Evolutionary conservation across 2,329 filamentous ascomycete species (phyloP).

Genomic region (Trichoderma endophyticum): DNA sequence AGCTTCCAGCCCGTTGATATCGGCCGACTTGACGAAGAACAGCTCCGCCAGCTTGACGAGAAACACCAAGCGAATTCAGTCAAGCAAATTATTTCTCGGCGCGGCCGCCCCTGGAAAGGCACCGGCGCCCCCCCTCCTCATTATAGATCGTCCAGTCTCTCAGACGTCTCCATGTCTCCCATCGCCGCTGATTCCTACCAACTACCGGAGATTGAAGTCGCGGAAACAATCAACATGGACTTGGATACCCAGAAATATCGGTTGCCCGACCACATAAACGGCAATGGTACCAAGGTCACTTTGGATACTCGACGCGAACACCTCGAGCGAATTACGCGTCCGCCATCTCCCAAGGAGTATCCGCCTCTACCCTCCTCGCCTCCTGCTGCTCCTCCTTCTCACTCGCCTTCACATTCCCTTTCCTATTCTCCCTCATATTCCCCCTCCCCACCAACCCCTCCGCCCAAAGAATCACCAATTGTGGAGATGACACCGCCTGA

Average conservation of each 20-base stretch:
- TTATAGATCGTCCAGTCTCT: slow-evolving; percentile 20
- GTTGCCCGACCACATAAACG: slow-evolving; percentile 66
- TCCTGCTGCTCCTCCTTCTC: not conserved
- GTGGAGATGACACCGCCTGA: slow-evolving; percentile 19
- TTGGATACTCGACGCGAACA: slow-evolving; percentile 57
- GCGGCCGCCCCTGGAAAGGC: slow-evolving; percentile 71
- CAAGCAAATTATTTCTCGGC: slow-evolving; percentile 54
- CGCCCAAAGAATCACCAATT: slow-evolving; percentile 39
- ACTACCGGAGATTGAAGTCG: slow-evolving; percentile 51
- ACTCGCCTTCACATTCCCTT: not conserved
- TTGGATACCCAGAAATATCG: slow-evolving; percentile 73
- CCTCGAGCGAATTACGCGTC: slow-evolving; percentile 48
- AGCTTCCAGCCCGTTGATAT: slow-evolving; percentile 43
- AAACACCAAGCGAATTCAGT: slow-evolving; percentile 58
- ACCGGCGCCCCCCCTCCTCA: slow-evolving; percentile 41
- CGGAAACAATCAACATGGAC: slow-evolving; percentile 44
- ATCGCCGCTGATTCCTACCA: slow-evolving; percentile 33
- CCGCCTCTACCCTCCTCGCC: slow-evolving; percentile 23
- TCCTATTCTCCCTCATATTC: slow-evolving; percentile 10
- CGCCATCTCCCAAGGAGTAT: slow-evolving; percentile 31
- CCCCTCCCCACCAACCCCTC: slow-evolving; percentile 35
- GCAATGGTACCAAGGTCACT: slow-evolving; percentile 64
- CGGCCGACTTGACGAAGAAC: slow-evolving; percentile 67
- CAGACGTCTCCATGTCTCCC: slow-evolving; percentile 26
- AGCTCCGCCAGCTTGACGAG: slow-evolving; percentile 66